Conservation (phyloP, 257 asterid species). For the Rauvolfia tetraphylla region DNA sequence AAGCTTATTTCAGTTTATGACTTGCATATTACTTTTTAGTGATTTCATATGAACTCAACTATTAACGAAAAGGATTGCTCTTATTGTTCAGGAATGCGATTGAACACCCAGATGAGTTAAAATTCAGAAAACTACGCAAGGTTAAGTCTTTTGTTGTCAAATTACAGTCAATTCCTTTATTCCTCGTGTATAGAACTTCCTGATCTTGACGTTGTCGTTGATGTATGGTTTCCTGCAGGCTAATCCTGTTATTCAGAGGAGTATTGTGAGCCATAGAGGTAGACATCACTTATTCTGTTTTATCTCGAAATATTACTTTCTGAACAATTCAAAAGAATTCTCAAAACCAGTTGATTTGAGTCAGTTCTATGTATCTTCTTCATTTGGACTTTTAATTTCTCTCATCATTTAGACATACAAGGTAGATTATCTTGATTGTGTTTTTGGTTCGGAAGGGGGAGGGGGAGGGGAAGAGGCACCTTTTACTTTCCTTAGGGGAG, state of each 20-base stretch:
- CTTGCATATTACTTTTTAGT: background rate
- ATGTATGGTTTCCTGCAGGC: slow-evolving; percentile 49
- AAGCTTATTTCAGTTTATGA: background rate
- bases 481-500: no score
- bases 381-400: background rate
- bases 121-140: slow-evolving; percentile 82
- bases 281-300: background rate
- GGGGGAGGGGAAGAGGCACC: no score
- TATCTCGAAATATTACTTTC: background rate
- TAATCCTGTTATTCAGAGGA: slow-evolving; percentile 69
- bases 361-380: background rate
- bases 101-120: slow-evolving; percentile 68
- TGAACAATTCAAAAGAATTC: background rate
- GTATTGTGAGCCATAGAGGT: slow-evolving; percentile 60
- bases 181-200: slow-evolving; percentile 6
- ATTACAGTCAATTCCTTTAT: background rate
- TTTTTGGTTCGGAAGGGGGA: no score
- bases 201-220: slow-evolving; percentile 1
- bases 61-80: slow-evolving; percentile 6
- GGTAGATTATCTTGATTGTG: background rate
- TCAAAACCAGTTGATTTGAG: background rate
- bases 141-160: slow-evolving; percentile 20
- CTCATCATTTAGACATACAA: background rate
- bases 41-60: slow-evolving; percentile 5
- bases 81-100: slow-evolving; percentile 66